Conservation (phyloP, 345 rosid species). For the Eucalyptus rudis region DNA sequence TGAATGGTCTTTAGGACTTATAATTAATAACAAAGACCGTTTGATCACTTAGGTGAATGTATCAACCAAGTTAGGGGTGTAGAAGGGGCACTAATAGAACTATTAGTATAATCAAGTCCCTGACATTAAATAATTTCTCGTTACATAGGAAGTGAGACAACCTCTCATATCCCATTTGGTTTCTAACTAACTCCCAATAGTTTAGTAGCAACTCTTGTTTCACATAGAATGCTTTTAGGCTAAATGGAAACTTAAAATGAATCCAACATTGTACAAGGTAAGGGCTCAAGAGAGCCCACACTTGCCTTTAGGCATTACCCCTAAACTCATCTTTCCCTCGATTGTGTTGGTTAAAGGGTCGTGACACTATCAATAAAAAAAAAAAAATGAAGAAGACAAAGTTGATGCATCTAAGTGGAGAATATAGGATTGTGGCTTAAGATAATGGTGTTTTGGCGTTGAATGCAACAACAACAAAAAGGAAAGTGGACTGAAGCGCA, state of each 20-base stretch:
- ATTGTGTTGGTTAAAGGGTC: no score
- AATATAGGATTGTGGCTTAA: neutral
- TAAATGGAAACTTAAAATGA: neutral
- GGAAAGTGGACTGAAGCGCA: neutral
- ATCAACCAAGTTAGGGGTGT: neutral
- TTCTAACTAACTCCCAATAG: no score
- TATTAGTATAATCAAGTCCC: neutral
- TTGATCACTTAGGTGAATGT: neutral
- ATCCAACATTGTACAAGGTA: neutral
- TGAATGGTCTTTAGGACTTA: neutral
- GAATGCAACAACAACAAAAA: no score
- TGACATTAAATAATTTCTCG: no score
- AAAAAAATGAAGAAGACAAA: neutral
- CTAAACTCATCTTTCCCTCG: no score
- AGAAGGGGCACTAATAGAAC: neutral
- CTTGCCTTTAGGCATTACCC: neutral
- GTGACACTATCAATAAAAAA: no score
- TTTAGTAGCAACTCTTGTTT: no score
- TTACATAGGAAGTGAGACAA: no score
- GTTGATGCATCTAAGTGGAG: neutral
- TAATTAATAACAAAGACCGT: neutral
- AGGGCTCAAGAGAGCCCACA: neutral
- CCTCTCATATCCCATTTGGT: rapidly evolving
- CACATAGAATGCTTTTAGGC: neutral
- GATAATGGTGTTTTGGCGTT: neutral